A percentile compares a stretch with the other conserved stretches of the same genome.
Conservation (phyloP, 139 green algal species). For the Microglena sp. region DNA sequence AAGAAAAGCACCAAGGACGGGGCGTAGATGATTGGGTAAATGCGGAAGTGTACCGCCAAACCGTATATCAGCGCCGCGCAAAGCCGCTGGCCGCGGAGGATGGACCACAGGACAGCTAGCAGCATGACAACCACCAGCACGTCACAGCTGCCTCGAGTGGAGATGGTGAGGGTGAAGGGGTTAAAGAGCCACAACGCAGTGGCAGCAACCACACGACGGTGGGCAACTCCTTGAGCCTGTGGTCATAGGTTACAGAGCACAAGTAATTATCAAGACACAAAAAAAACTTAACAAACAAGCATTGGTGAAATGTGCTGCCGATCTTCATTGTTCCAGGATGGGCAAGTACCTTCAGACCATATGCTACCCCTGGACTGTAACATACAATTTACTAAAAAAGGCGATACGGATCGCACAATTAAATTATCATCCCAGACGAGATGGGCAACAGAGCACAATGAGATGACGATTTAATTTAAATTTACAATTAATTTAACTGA, state of each 20-base stretch:
- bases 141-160: slow-evolving; percentile 82
- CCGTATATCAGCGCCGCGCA: slow-evolving; percentile 56
- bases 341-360: too few species aligned
- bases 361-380: too few species aligned
- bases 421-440: too few species aligned
- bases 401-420: too few species aligned
- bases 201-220: slow-evolving; percentile 7
- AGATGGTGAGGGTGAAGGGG: slow-evolving; percentile 85
- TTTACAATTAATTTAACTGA: too few species aligned
- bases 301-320: too few species aligned
- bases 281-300: too few species aligned
- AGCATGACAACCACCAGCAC: slow-evolving; percentile 67
- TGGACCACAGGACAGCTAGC: slow-evolving; percentile 48
- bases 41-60: slow-evolving; percentile 78
- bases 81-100: slow-evolving; percentile 17
- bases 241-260: not conserved
- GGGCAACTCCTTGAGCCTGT: not conserved
- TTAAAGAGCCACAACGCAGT: slow-evolving; percentile 84
- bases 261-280: slow-evolving; percentile 1
- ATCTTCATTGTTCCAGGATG: too few species aligned
- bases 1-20: slow-evolving; percentile 59
- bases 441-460: too few species aligned
- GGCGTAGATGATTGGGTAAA: slow-evolving; percentile 88
- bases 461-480: too few species aligned
- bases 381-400: too few species aligned